Evolutionary conservation across 2,329 filamentous ascomycete species (phyloP).

Genomic region (Colletotrichum sublineola): DNA sequence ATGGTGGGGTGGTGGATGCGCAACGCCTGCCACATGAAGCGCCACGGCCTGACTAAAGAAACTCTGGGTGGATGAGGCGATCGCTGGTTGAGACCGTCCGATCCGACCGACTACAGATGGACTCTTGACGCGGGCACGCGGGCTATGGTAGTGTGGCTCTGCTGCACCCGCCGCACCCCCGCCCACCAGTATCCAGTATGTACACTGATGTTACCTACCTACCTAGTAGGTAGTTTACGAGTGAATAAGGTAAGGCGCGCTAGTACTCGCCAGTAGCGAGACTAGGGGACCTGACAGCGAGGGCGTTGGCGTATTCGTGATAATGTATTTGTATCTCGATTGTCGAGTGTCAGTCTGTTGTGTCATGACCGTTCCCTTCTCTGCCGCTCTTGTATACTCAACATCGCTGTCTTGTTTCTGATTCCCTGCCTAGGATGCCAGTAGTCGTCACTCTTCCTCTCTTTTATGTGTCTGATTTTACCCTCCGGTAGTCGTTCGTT

Average conservation of each 20-base stretch:
- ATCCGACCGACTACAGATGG: constrained; percentile 16
- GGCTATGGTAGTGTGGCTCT: constrained; percentile 9
- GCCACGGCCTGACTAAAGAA: constrained; percentile 25
- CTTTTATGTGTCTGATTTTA: neutral
- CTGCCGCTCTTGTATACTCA: neutral
- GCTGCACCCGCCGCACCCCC: neutral
- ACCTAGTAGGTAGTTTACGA: neutral
- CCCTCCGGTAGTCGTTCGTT: neutral
- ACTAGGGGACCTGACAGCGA: constrained; percentile 32
- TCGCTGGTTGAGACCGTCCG: constrained; percentile 32
- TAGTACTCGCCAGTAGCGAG: constrained; percentile 12
- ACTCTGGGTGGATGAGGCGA: constrained; percentile 36
- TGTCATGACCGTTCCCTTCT: no score
- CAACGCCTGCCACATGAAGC: constrained; percentile 23
- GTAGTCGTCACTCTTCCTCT: neutral
- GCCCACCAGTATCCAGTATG: neutral
- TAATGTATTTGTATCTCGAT: constrained; percentile 10
- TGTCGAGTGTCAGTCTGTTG: neutral
- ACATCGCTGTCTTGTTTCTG: neutral
- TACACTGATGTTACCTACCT: no score
- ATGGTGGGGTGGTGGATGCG: constrained; percentile 21
- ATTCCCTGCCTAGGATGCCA: neutral
- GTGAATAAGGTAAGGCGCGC: constrained; percentile 22
- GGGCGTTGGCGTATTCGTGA: constrained; percentile 25
- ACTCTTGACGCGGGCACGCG: constrained; percentile 3